These are phyloP conservation scores for Fusarium sp. DNA, from an alignment of 2,329 filamentous ascomycete species.

Conservation along the genomic window DNA sequence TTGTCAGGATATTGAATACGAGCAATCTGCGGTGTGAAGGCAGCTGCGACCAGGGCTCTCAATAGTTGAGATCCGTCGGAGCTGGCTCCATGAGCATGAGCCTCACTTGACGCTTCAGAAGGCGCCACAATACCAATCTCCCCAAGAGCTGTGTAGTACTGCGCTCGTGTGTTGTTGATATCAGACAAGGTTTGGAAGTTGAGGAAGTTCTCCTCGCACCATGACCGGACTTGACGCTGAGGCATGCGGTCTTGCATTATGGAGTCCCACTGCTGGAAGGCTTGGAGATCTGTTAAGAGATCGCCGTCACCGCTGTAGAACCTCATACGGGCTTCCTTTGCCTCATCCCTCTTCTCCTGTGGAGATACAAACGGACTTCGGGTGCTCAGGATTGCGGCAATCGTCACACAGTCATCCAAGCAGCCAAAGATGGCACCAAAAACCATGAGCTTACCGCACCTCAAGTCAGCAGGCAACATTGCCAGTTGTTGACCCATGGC, in stretches of 20 bases:
- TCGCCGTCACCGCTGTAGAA: conserved; percentile 89
- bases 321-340: conserved; percentile 79
- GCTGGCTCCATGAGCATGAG: conserved; percentile 39
- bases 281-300: conserved; percentile 86
- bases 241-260: conserved; percentile 71
- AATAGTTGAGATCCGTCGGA: conserved; percentile 66
- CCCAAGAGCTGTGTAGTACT: conserved; percentile 87
- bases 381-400: conserved; percentile 92
- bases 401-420: conserved; percentile 87
- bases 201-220: conserved; percentile 90
- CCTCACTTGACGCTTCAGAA: conserved; percentile 52
- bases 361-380: conserved; percentile 90
- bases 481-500: conserved; percentile 94
- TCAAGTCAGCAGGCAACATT: conserved; percentile 93
- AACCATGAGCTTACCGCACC: conserved; percentile 94
- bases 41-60: conserved; percentile 79
- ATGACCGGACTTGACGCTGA: conserved; percentile 77
- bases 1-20: conserved; percentile 95
- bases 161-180: conserved; percentile 86
- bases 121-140: conserved; percentile 84
- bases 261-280: conserved; percentile 86
- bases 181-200: conserved; percentile 87
- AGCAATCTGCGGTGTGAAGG: conserved; percentile 88
- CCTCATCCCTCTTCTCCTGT: conserved; percentile 84
- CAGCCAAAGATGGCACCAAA: conserved; percentile 96